Conservation (phyloP, 306 rosid species). For the Acmispon strigosus region DNA sequence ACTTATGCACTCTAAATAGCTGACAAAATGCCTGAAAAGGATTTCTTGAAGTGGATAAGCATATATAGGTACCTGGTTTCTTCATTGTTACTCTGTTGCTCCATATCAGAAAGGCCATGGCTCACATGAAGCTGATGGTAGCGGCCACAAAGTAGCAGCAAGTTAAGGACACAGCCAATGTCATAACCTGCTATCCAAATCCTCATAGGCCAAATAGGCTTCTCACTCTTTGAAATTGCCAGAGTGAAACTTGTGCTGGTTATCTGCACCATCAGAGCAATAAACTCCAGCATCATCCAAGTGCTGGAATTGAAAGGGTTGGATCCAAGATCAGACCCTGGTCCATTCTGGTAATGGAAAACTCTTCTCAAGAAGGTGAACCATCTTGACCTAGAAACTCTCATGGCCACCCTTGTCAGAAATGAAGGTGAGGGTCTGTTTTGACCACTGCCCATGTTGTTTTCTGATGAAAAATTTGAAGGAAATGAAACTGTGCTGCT, state of each 20-base stretch:
- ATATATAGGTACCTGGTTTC: constrained; percentile 58
- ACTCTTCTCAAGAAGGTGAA: constrained; percentile 73
- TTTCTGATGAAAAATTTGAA: constrained; percentile 33
- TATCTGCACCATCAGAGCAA: constrained; percentile 63
- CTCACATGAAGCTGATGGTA: constrained; percentile 38
- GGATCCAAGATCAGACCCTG: constrained; percentile 70
- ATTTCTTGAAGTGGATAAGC: background rate
- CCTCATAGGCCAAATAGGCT: constrained; percentile 96
- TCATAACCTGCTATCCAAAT: constrained; percentile 82
- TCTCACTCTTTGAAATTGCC: constrained; percentile 64
- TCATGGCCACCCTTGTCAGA: constrained; percentile 49
- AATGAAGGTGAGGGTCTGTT: constrained; percentile 36
- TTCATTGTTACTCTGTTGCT: constrained; percentile 54
- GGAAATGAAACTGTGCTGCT: constrained; percentile 34
- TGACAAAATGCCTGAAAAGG: background rate
- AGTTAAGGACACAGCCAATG: constrained; percentile 55
- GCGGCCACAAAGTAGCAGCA: constrained; percentile 68
- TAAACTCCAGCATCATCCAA: constrained; percentile 77
- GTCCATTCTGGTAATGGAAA: constrained; percentile 86
- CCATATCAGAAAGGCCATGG: constrained; percentile 48
- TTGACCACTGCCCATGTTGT: constrained; percentile 18
- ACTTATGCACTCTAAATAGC: background rate
- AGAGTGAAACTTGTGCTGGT: constrained; percentile 41
- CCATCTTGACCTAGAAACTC: constrained; percentile 88
- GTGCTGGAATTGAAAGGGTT: constrained; percentile 73